Conservation (phyloP, 768 basidiomycete genomes). For the Suillus discolor region DNA sequence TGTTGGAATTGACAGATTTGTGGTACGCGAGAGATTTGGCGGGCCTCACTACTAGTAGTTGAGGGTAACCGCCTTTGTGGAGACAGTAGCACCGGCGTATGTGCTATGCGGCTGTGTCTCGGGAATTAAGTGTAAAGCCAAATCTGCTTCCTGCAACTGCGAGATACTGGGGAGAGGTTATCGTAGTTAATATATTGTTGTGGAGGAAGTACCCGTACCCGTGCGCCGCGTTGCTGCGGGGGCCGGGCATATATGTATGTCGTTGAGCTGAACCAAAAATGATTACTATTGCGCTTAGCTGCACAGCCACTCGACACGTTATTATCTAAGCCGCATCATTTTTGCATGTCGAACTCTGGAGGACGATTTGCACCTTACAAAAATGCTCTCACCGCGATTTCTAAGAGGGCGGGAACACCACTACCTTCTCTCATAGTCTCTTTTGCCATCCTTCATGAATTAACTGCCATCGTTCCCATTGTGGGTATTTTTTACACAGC, state of each 20-base stretch:
- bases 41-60: slow-evolving; percentile 53
- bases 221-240: no score
- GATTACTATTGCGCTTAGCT: no score
- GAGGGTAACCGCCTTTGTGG: slow-evolving; percentile 68
- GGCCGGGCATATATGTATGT: no score
- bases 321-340: neutral
- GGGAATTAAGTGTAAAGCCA: slow-evolving; percentile 69
- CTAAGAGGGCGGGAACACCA: slow-evolving; percentile 72
- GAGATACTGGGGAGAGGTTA: slow-evolving; percentile 55
- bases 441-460: slow-evolving; percentile 83
- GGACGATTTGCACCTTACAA: slow-evolving; percentile 50
- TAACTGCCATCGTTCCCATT: slow-evolving; percentile 79
- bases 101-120: slow-evolving; percentile 39
- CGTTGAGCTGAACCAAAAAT: no score
- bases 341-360: slow-evolving; percentile 18
- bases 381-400: slow-evolving; percentile 57
- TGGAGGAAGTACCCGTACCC: neutral
- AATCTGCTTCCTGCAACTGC: slow-evolving; percentile 74
- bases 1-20: slow-evolving; percentile 52
- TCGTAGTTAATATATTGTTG: neutral
- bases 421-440: slow-evolving; percentile 72
- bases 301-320: neutral
- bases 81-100: slow-evolving; percentile 52
- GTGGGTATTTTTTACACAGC: slow-evolving; percentile 74
- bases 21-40: slow-evolving; percentile 65